phyloP scores from a whole-genome alignment of 768 basidiomycete species.

The Termitomyces eurrhizus region DNA sequence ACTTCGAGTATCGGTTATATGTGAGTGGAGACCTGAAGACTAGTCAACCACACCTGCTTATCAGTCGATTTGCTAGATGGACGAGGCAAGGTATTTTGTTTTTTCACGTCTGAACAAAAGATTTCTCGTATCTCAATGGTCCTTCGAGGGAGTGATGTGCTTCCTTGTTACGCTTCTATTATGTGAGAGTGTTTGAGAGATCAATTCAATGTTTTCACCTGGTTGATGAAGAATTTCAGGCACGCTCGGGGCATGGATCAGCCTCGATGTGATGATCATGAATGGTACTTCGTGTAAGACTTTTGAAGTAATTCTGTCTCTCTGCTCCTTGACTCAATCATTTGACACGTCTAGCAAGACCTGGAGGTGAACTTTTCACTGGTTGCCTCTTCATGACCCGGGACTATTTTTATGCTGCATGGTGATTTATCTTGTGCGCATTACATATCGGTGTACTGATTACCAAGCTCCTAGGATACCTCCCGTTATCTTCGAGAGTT shows the following conservation, averaged over 20 bases:
- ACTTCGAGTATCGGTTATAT: neutral
- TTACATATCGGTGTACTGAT: neutral
- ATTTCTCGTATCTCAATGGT: neutral
- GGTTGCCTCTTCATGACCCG: slow-evolving; percentile 1
- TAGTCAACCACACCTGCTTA: neutral
- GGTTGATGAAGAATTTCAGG: neutral
- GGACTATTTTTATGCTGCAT: neutral
- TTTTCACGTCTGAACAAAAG: neutral
- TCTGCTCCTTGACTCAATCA: no score
- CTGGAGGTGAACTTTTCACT: neutral
- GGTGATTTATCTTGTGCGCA: neutral
- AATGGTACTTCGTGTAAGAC: neutral
- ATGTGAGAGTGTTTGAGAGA: neutral
- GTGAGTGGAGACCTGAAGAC: neutral
- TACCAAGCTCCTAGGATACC: neutral
- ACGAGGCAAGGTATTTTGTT: neutral
- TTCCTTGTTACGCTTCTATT: neutral
- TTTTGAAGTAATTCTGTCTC: neutral
- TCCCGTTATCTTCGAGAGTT: slow-evolving; percentile 1
- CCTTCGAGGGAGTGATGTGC: neutral
- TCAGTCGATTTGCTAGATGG: neutral
- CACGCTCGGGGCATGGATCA: neutral
- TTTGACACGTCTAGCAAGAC: neutral
- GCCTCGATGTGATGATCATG: neutral
- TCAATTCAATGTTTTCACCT: neutral